Percentiles rank a stretch among this genome's conserved stretches.
These are phyloP conservation scores for Firmiana major DNA, from an alignment of 345 rosid species.

Conservation along the genomic window DNA sequence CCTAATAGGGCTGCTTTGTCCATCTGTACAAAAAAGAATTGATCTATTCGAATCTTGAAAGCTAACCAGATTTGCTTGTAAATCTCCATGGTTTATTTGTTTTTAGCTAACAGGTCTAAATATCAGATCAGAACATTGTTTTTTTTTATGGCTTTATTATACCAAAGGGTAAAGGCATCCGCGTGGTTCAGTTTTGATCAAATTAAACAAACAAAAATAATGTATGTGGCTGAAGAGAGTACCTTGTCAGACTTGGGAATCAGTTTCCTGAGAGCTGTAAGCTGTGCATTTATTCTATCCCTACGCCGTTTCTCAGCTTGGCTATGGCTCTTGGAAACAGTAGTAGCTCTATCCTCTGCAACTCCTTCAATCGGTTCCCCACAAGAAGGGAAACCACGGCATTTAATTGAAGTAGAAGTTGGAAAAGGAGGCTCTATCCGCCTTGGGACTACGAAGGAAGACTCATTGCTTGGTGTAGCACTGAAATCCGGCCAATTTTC, in stretches of 20 bases:
- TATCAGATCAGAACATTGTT: neutral
- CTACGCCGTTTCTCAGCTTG: constrained; percentile 90
- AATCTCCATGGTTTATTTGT: neutral
- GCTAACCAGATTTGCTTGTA: neutral
- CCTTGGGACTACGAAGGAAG: constrained; percentile 23
- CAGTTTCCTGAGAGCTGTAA: constrained; percentile 70
- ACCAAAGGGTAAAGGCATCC: too few relatives aligned
- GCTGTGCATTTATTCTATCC: constrained; percentile 84
- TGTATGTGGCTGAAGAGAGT: neutral
- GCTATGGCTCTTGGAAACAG: constrained; percentile 61
- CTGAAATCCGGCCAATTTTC: constrained; percentile 15
- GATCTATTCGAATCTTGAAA: neutral
- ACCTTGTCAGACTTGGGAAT: constrained; percentile 92
- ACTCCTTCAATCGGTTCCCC: constrained; percentile 17
- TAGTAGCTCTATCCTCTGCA: constrained; percentile 34
- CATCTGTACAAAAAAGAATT: constrained; percentile 40
- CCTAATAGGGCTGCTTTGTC: constrained; percentile 90
- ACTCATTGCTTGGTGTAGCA: constrained; percentile 12
- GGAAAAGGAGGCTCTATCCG: constrained; percentile 1
- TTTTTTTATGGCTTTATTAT: too few relatives aligned
- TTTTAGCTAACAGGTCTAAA: neutral
- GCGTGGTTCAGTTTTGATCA: neutral
- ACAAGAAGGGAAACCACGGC: constrained; percentile 25
- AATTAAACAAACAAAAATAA: neutral
- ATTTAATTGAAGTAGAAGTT: constrained; percentile 10